Evolutionary conservation across 768 basidiomycete genomes (phyloP).

Genomic region (Hygrocybe punicea): DNA sequence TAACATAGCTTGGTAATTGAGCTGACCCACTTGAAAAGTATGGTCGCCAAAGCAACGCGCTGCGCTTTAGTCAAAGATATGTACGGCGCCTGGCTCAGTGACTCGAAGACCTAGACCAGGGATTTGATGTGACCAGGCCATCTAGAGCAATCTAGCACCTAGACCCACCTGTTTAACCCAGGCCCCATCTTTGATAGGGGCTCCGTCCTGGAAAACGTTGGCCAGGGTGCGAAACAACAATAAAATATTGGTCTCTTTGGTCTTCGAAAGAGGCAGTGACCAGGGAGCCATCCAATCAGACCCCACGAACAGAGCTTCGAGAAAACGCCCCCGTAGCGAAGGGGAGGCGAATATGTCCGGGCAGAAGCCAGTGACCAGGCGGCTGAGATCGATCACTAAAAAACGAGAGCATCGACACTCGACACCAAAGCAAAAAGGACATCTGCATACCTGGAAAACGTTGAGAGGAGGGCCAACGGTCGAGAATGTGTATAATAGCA

Average conservation of each 20-base stretch:
- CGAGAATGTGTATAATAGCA: conserved; percentile 57
- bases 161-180: conserved; percentile 55
- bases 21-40: conserved; percentile 81
- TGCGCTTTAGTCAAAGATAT: conserved; percentile 61
- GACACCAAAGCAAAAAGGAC: conserved; percentile 1
- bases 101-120: conserved; percentile 51
- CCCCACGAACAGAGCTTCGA: conserved; percentile 61
- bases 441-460: conserved; percentile 62
- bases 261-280: conserved; percentile 57
- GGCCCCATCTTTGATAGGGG: conserved; percentile 37
- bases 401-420: neutral
- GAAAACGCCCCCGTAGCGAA: conserved; percentile 48
- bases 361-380: conserved; percentile 67
- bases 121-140: conserved; percentile 1
- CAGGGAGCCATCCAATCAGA: conserved; percentile 62
- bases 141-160: neutral
- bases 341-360: conserved; percentile 48
- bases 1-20: neutral
- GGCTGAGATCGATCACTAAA: conserved; percentile 80
- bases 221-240: conserved; percentile 75
- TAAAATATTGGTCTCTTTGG: conserved; percentile 80
- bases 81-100: conserved; percentile 50
- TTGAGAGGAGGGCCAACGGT: conserved; percentile 70
- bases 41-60: conserved; percentile 73
- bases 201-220: conserved; percentile 68